A percentile compares a stretch with the other conserved stretches of the same genome.
Conservation (phyloP, 108 stramenopile genomes). For the Pseudonitzschia multiseries region DNA sequence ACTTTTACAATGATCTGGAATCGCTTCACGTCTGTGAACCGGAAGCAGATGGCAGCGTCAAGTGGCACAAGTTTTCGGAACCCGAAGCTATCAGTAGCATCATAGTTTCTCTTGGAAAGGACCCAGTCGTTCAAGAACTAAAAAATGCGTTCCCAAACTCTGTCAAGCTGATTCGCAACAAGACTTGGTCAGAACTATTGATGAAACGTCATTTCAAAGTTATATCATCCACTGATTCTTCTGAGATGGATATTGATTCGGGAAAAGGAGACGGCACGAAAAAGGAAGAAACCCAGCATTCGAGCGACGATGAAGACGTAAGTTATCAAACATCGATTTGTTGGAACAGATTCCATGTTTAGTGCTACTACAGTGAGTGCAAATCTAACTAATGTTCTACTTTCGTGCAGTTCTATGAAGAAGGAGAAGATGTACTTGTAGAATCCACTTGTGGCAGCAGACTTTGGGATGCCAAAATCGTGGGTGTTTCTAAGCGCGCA, state of each 20-base stretch:
- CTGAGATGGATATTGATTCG: conserved; percentile 13
- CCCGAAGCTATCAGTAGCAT: conserved; percentile 79
- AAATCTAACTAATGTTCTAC: neutral
- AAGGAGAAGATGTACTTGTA: conserved; percentile 73
- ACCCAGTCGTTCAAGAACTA: conserved; percentile 53
- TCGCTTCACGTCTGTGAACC: conserved; percentile 61
- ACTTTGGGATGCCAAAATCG: conserved; percentile 71
- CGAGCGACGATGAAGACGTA: conserved; percentile 17
- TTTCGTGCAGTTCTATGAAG: conserved; percentile 42
- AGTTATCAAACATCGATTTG: conserved; percentile 14
- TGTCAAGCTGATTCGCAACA: conserved; percentile 39
- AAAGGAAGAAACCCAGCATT: conserved; percentile 1
- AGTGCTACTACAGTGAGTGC: too few relatives aligned
- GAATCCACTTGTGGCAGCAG: conserved; percentile 59
- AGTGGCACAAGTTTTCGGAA: conserved; percentile 61
- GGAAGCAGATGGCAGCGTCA: neutral
- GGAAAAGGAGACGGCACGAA: conserved; percentile 40
- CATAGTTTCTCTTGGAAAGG: conserved; percentile 70
- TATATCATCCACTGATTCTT: neutral
- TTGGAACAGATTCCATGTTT: neutral
- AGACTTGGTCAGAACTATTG: conserved; percentile 61
- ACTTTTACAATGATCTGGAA: conserved; percentile 58
- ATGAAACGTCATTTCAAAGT: conserved; percentile 45
- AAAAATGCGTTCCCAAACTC: conserved; percentile 62
- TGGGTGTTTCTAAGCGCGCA: conserved; percentile 49